phyloP scores from a whole-genome alignment of 805 yeast genomes.

The Candida endomychidarum region DNA sequence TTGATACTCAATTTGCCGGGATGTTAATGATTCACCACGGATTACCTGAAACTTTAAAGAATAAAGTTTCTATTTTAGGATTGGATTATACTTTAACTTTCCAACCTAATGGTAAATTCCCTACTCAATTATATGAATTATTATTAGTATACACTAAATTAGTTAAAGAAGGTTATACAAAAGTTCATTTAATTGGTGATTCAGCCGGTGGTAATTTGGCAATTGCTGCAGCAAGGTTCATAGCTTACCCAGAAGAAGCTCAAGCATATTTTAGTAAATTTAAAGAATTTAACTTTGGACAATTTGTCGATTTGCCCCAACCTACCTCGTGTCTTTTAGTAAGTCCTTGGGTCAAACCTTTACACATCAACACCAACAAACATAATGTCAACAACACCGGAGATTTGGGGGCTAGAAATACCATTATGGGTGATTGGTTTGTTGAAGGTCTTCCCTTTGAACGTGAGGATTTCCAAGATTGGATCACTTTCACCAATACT shows the following conservation, averaged over 20 bases:
- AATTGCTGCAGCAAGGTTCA: slow-evolving; percentile 19
- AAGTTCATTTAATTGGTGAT: slow-evolving; percentile 40
- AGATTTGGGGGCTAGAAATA: slow-evolving; percentile 32
- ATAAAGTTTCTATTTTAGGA: slow-evolving; percentile 25
- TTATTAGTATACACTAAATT: slow-evolving; percentile 26
- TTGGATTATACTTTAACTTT: slow-evolving; percentile 34
- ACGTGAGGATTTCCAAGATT: slow-evolving; percentile 8
- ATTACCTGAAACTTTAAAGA: slow-evolving; percentile 19
- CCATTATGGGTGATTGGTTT: slow-evolving; percentile 33
- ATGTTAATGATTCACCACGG: slow-evolving; percentile 29
- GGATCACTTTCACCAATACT: slow-evolving; percentile 24
- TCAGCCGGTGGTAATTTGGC: slow-evolving; percentile 44
- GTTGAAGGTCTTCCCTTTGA: slow-evolving; percentile 22
- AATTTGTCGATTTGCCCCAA: slow-evolving; percentile 18
- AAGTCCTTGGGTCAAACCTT: slow-evolving; percentile 40
- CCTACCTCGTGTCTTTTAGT: slow-evolving; percentile 28
- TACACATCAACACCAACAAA: slow-evolving; percentile 23
- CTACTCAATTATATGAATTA: slow-evolving; percentile 33
- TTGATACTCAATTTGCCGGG: slow-evolving; percentile 32
- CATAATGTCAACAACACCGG: slow-evolving; percentile 21
- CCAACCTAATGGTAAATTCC: slow-evolving; percentile 29
- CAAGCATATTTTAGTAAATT: slow-evolving; percentile 20
- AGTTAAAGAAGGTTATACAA: slow-evolving; percentile 22
- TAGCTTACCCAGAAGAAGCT: slow-evolving; percentile 34
- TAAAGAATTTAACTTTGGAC: slow-evolving; percentile 13